Base-by-base conservation (phyloP, 2,329 filamentous ascomycete species). In the Juglanconis sp. region DNA sequence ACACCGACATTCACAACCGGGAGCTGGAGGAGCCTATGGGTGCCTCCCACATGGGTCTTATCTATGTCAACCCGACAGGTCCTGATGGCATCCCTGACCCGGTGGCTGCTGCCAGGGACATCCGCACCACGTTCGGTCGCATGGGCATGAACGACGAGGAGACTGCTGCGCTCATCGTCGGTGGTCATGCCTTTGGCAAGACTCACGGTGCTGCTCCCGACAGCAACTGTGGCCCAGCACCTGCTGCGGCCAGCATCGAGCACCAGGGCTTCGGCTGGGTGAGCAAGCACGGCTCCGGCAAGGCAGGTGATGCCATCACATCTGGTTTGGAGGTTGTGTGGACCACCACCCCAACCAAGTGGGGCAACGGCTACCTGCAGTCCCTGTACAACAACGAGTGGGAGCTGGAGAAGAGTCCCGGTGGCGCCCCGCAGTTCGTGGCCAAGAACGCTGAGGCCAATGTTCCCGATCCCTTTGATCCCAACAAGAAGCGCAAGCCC, bases 131-230 rank as follows among this genome's bases (percentile, higher is more conserved):
- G 10, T 91, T 91, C 65, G 80, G 78, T 60, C 87, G 87, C 69
- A 91, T 91, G 88, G 88, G 86, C 60, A 91, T 91, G 88, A 85
- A 89, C 69, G 87, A 91, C 69, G 84, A 88, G 74, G 88, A 91
- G 78, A 91, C 88, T 0, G 88, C 88, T 59, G 88, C 88, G 15
- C 76, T 91, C 53, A 91, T 91, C 71, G 85, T 86, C 47, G 88
- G 88, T 69, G 88, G 88, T 46, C 88, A 91, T 78, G 80, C 84
- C 36, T 90, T 91, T 67, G 90, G 90, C 68, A 93, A 93, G 83
- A 91, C 89, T 0, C 90, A 93, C 74, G 90, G 90, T 67, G 89
- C 90, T 36, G 89, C 76, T 59, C 77, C 85, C 15, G 76, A 81
- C 17, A 81, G 83, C 64, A 82, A 91, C 67, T 81, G 91, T 53